These are phyloP conservation scores for Lagerstroemia speciosa DNA, from an alignment of 345 rosid genomes.

Conservation along the genomic window DNA sequence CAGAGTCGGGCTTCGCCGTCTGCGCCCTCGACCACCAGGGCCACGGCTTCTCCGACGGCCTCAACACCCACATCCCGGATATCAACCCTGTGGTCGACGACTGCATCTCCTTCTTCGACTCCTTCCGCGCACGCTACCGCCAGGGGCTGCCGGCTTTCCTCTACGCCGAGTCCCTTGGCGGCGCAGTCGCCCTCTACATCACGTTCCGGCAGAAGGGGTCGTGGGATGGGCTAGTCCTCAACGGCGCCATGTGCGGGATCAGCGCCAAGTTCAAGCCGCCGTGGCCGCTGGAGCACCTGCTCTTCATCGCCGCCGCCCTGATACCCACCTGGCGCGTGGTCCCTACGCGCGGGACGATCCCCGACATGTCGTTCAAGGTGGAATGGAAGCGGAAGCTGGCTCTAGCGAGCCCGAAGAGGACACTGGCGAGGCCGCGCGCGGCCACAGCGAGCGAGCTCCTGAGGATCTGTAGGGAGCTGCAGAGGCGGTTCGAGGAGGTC, in stretches of 20 bases:
- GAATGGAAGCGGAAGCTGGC: slow-evolving; percentile 77
- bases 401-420: slow-evolving; percentile 51
- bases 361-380: slow-evolving; percentile 64
- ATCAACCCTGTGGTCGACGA: slow-evolving; percentile 69
- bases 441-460: slow-evolving; percentile 77
- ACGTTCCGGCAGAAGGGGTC: slow-evolving; percentile 56
- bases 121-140: slow-evolving; percentile 48
- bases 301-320: slow-evolving; percentile 48
- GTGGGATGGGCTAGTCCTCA: slow-evolving; percentile 77
- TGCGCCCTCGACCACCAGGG: slow-evolving; percentile 97
- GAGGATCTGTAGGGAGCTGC: slow-evolving; percentile 64
- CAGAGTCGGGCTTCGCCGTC: slow-evolving; percentile 60
- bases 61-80: slow-evolving; percentile 62
- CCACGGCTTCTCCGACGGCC: slow-evolving; percentile 92
- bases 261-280: slow-evolving; percentile 84
- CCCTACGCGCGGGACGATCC: slow-evolving; percentile 66
- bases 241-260: slow-evolving; percentile 94
- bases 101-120: slow-evolving; percentile 53
- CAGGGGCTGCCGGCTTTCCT: slow-evolving; percentile 61
- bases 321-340: slow-evolving; percentile 84
- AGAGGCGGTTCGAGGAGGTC: slow-evolving; percentile 70
- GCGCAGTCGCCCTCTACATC: slow-evolving; percentile 73
- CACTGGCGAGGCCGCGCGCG: slow-evolving; percentile 58
- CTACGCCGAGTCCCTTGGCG: slow-evolving; percentile 86
- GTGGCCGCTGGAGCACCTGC: slow-evolving; percentile 82